Base-by-base conservation (phyloP, 2,329 filamentous ascomycete species). In the Samsoniella hepiali region DNA sequence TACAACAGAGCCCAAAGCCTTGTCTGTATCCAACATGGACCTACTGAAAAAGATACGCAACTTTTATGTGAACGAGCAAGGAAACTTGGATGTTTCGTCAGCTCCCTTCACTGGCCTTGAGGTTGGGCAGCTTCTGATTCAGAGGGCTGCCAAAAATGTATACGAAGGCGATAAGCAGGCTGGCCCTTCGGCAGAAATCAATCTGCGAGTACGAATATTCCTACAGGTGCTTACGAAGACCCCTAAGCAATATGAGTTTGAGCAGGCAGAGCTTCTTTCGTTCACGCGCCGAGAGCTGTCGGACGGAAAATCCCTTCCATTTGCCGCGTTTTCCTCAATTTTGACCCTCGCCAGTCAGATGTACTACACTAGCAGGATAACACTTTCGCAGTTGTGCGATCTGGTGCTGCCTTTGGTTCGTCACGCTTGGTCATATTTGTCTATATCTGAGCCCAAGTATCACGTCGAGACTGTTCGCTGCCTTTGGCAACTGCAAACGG, bases 381-480 rank as follows among this genome's bases (percentile, higher is more conserved):
- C 79, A 8, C 68, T 73, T 5, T 70, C 75, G n/a, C 81, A 87
- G 31, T 72, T 89, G 57, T 88, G 81, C 62, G 82, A 78, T 62
- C 77, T 96, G 9, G 84, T 94, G 5, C 81, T 86, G 27, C 82
- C 85, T 34, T 78, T 98, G 29, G 87, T 95, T 17, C 80, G 81
- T 1, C 84, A 88, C 63, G 82, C 94, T 0, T 99, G 95, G 95
- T 75, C 79, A 5, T 92, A 91, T 70, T 77, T 99, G 45, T 91
- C 92, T 0, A 88, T 91, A n/a, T 82, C 88, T 13, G 88, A 89
- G 66, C 93, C 93, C 0, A 97, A 97, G 72, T 96, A 94, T 68
- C 95, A 98, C 71, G 93, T 99, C 38, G 96, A 99, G 77, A 89
- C 93, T 22, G 91, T 96, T 9, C 87, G 91, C 63, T 89, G 88